Base-by-base conservation (phyloP, 179 eudicot genomes). In the Silene coronaria region DNA sequence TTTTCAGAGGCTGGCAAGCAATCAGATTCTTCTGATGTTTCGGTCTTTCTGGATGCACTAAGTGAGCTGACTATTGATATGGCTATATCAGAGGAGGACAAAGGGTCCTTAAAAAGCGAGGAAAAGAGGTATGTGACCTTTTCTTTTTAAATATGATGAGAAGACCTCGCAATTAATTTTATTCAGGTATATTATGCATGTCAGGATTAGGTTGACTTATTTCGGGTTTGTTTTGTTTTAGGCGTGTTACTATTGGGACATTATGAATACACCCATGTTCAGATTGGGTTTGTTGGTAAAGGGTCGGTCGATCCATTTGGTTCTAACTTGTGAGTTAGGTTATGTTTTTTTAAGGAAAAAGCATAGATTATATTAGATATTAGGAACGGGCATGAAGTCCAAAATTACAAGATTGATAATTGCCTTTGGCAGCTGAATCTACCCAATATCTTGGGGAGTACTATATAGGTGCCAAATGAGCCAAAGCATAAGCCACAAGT, bases 11-110 rank as follows among this genome's bases (percentile, higher is more conserved):
- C 76, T n/a, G 70, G 71, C 21, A 76, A 80, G 69, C 86, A 67
- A 57, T 77, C 68, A n/a, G 80, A 75, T 76, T 75, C 70, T 34
- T 77, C 75, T 27, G 85, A 82, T 67, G 30, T 45, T 53, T 79
- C 76, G 4, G 69, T 38, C 57, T 22, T 45, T 38, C 19, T 24
- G 72, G 82, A 82, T 72, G 66, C 74, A 30, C 42, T 60, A 38
- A 67, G 7, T 77, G 83, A 77, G 64, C 76, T 71, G 32, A 46
- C 69, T 21, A 24, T 16, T 24, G 10, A 77, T 23, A 26, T 38
- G 48, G 22, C 27, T 4, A 6, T 45, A 21, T 22, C 32, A 5
- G 53, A 19, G 23, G 64, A 80, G 26, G 42, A 38, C 74, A 59
- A 55, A 26, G 53, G 61, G 23, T 27, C 48, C 45, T 67, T 64